phyloP scores from a whole-genome alignment of 257 asterid genomes.

The Ophiorrhiza pumila region DNA sequence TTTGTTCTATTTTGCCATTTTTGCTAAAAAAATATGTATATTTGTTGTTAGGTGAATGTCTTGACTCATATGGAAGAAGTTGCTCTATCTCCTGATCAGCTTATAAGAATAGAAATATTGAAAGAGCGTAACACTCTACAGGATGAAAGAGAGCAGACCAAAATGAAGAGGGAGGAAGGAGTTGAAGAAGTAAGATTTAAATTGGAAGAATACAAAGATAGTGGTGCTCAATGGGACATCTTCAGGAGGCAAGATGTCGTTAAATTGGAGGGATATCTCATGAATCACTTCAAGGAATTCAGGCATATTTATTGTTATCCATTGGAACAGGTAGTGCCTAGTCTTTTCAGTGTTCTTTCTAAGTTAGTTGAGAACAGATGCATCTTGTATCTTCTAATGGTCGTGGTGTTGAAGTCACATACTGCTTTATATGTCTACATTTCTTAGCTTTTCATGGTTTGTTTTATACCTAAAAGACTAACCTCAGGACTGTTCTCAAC shows the following conservation, averaged over 20 bases:
- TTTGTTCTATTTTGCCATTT: too few relatives aligned
- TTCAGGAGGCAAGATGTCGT: conserved; percentile 85
- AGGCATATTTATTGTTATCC: conserved; percentile 44
- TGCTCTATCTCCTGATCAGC: conserved; percentile 24
- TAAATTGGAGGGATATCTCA: conserved; percentile 54
- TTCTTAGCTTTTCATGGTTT: too few relatives aligned
- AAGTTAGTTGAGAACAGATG: too few relatives aligned
- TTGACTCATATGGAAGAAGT: conserved; percentile 57
- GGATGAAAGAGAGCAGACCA: conserved; percentile 49
- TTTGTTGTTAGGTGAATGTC: conserved; percentile 62
- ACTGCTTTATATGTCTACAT: too few relatives aligned
- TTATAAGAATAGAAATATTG: conserved; percentile 29
- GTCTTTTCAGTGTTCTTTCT: too few relatives aligned
- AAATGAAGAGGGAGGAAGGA: neutral
- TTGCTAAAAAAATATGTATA: too few relatives aligned
- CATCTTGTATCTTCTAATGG: too few relatives aligned
- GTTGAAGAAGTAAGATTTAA: neutral
- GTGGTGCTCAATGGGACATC: conserved; percentile 95
- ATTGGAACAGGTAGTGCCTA: conserved; percentile 65
- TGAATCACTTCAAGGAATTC: conserved; percentile 38
- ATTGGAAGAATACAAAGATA: conserved; percentile 33
- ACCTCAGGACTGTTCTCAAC: too few relatives aligned
- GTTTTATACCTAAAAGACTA: too few relatives aligned
- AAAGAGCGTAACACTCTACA: conserved; percentile 50
- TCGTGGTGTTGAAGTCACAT: too few relatives aligned